These are phyloP conservation scores for Barnettozyma sp. DNA, from an alignment of 805 yeast genomes.

Conservation along the genomic window DNA sequence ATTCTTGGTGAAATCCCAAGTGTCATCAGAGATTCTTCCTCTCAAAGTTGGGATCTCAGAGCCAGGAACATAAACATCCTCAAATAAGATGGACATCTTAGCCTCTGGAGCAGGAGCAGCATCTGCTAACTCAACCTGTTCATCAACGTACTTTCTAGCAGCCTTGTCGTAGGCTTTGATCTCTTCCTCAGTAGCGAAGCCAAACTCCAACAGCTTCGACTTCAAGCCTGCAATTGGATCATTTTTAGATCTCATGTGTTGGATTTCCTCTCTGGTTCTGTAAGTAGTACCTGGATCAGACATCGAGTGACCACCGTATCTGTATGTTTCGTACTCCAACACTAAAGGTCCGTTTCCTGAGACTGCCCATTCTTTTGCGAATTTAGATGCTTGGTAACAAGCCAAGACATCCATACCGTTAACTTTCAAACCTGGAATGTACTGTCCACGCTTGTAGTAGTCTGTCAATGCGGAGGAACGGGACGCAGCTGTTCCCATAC, in stretches of 20 bases:
- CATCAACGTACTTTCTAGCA: conserved; percentile 92
- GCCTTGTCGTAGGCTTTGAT: conserved; percentile 91
- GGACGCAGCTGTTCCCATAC: conserved; percentile 98
- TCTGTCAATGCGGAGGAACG: conserved; percentile 96
- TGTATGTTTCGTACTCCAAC: conserved; percentile 94
- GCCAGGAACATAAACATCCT: conserved; percentile 95
- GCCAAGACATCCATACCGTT: conserved; percentile 99
- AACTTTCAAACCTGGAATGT: conserved; percentile 96
- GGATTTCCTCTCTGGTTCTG: conserved; percentile 99
- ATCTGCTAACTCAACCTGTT: conserved; percentile 91
- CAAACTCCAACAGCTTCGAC: conserved; percentile 73
- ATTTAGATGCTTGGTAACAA: conserved; percentile 90
- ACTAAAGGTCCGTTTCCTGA: conserved; percentile 95
- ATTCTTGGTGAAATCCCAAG: conserved; percentile 66
- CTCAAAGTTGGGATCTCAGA: conserved; percentile 87
- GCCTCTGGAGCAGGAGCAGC: conserved; percentile 94
- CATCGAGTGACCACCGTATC: conserved; percentile 99
- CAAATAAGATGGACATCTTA: conserved; percentile 87
- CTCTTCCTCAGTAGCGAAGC: conserved; percentile 90
- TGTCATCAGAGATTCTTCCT: conserved; percentile 95
- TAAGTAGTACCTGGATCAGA: conserved; percentile 99
- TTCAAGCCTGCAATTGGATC: conserved; percentile 97
- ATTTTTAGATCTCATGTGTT: conserved; percentile 97
- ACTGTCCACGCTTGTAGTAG: conserved; percentile 98
- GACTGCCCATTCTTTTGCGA: conserved; percentile 93